These are phyloP conservation scores for Silene uniflora DNA, from an alignment of 148 eudicot genomes.

Conservation along the genomic window DNA sequence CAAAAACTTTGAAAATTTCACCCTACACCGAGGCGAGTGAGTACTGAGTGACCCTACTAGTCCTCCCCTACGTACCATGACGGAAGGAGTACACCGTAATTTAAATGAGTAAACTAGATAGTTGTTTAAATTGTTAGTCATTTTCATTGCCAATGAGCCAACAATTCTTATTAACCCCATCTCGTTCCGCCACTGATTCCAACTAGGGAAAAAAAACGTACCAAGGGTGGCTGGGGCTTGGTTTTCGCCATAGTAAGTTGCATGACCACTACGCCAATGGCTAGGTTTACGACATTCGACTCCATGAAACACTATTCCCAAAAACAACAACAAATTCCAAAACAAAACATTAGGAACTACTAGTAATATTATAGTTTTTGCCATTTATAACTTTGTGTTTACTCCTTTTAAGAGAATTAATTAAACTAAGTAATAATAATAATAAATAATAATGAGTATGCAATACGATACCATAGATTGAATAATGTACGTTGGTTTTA, in stretches of 20 bases:
- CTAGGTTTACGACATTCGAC: slow-evolving; percentile 28
- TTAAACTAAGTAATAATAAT: neutral
- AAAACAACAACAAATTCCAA: slow-evolving; percentile 16
- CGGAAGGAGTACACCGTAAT: too few relatives aligned
- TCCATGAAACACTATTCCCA: slow-evolving; percentile 21
- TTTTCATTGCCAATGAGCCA: too few relatives aligned
- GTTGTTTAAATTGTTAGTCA: too few relatives aligned
- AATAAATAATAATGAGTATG: too few relatives aligned
- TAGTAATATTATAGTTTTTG: neutral
- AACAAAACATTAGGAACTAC: slow-evolving; percentile 15
- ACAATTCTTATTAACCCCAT: too few relatives aligned
- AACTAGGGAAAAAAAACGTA: slow-evolving; percentile 16
- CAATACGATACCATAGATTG: slow-evolving; percentile 15
- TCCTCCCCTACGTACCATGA: too few relatives aligned
- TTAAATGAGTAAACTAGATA: too few relatives aligned
- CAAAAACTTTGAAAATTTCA: too few relatives aligned
- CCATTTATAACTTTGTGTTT: neutral
- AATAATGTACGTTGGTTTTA: slow-evolving; percentile 12
- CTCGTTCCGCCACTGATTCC: too few relatives aligned
- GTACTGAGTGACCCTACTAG: too few relatives aligned
- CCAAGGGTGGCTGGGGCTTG: slow-evolving; percentile 68
- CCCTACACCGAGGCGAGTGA: too few relatives aligned
- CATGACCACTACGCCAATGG: slow-evolving; percentile 61
- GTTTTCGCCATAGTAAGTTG: slow-evolving; percentile 69
- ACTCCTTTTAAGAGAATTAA: slow-evolving; percentile 9